These are phyloP conservation scores for Crithidia acanthocephali DNA, from an alignment of 208 protist species.

Conservation along the genomic window DNA sequence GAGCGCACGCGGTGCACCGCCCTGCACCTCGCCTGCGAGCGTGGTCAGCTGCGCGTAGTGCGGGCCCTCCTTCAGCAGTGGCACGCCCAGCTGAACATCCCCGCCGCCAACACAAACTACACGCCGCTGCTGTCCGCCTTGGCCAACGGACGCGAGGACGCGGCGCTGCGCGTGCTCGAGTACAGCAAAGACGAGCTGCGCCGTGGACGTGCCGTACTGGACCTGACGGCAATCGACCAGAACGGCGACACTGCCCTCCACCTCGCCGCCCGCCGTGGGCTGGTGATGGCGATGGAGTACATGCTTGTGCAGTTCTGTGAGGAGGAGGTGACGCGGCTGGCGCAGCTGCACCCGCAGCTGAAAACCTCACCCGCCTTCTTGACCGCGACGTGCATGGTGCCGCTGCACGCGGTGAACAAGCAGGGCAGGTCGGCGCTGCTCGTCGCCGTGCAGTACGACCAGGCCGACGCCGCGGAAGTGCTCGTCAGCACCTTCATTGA, in stretches of 20 bases:
- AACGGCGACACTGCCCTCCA: conserved; percentile 77
- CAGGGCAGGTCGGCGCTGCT: conserved; percentile 72
- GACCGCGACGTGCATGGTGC: conserved; percentile 21
- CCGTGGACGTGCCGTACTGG: conserved; percentile 56
- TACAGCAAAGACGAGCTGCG: conserved; percentile 78
- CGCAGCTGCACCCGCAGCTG: conserved; percentile 24
- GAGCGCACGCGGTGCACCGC: conserved; percentile 65
- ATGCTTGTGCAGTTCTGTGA: conserved; percentile 78
- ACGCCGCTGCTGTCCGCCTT: conserved; percentile 75
- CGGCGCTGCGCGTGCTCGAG: conserved; percentile 73
- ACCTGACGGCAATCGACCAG: conserved; percentile 70
- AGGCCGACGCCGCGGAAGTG: conserved; percentile 62
- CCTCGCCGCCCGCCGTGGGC: conserved; percentile 51
- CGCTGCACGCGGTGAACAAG: conserved; percentile 56
- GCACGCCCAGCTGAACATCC: conserved; percentile 63
- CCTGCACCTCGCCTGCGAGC: conserved; percentile 86
- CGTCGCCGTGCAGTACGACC: conserved; percentile 61
- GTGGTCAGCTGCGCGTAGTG: conserved; percentile 57
- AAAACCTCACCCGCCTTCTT: conserved; percentile 13
- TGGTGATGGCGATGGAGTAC: conserved; percentile 75
- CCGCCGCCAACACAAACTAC: conserved; percentile 56
- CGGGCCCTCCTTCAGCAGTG: conserved; percentile 51
- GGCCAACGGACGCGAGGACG: conserved; percentile 52
- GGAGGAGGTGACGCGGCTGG: conserved; percentile 59
- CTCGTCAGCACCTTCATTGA: conserved; percentile 52